Percentiles rank a stretch among this genome's conserved stretches.
These are phyloP conservation scores for Pseudogymnoascus pannorum DNA, from an alignment of 2,329 filamentous ascomycete species.

Conservation along the genomic window DNA sequence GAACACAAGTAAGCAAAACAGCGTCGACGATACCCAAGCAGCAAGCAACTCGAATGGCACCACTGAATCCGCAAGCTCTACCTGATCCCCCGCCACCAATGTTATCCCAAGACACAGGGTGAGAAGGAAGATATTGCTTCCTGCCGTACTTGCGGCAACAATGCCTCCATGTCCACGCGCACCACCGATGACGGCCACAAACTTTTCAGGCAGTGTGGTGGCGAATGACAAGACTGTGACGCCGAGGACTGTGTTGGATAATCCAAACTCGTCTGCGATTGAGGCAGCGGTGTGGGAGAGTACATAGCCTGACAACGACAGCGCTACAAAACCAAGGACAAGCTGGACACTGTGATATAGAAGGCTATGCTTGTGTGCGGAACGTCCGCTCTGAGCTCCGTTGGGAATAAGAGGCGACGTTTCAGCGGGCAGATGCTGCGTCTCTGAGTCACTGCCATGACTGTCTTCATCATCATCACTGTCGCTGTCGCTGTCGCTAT, in stretches of 20 bases:
- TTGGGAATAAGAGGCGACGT: conserved; percentile 7
- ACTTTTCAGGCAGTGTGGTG: conserved; percentile 47
- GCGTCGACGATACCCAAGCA: conserved; percentile 26
- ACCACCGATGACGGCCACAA: conserved; percentile 42
- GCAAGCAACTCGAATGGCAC: conserved; percentile 26
- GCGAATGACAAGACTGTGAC: conserved; percentile 42
- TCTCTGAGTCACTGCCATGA: not conserved
- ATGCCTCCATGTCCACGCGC: conserved; percentile 40
- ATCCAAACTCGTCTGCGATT: conserved; percentile 33
- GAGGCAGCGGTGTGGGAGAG: conserved; percentile 38
- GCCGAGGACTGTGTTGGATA: conserved; percentile 41
- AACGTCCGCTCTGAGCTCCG: not conserved
- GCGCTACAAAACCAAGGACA: conserved; percentile 35
- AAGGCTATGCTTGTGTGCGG: conserved; percentile 21
- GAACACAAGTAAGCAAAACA: conserved; percentile 28
- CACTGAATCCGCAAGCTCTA: conserved; percentile 22
- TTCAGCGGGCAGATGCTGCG: conserved; percentile 13
- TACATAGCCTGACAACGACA: conserved; percentile 41
- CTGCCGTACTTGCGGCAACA: conserved; percentile 44
- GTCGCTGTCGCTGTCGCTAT: conserved; percentile 32
- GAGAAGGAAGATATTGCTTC: conserved; percentile 48
- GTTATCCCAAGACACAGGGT: conserved; percentile 41
- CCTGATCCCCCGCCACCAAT: conserved; percentile 26
- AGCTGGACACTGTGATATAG: conserved; percentile 36
- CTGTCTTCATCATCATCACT: conserved; percentile 14